These are phyloP conservation scores for Leptoxyphium fumago DNA, from an alignment of 2,329 filamentous ascomycete genomes.

Conservation along the genomic window DNA sequence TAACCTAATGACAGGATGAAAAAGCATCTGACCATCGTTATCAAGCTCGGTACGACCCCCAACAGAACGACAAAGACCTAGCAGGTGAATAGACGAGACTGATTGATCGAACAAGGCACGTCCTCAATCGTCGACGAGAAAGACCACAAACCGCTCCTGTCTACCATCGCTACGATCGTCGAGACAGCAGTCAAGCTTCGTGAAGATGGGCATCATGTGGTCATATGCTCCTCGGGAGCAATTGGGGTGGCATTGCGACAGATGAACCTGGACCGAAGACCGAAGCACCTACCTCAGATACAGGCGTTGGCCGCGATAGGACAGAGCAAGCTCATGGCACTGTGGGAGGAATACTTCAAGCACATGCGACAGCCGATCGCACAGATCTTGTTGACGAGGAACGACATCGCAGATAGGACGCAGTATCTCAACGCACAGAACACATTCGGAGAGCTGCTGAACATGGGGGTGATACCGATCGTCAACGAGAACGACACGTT, in stretches of 20 bases:
- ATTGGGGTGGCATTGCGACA: slow-evolving; percentile 84
- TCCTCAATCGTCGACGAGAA: slow-evolving; percentile 98
- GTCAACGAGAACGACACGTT: slow-evolving; percentile 98
- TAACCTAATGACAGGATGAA: slow-evolving; percentile 37
- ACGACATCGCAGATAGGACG: slow-evolving; percentile 90
- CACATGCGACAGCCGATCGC: slow-evolving; percentile 83
- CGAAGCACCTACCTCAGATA: slow-evolving; percentile 77
- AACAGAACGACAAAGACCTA: slow-evolving; percentile 2
- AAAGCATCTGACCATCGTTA: slow-evolving; percentile 63
- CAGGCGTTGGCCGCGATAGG: slow-evolving; percentile 94
- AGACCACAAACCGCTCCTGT: slow-evolving; percentile 83
- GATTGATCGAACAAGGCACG: slow-evolving; percentile 48
- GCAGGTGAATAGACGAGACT: slow-evolving; percentile 13
- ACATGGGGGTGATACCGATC: slow-evolving; percentile 94
- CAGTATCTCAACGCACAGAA: slow-evolving; percentile 96
- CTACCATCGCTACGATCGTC: slow-evolving; percentile 81
- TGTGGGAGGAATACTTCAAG: slow-evolving; percentile 87
- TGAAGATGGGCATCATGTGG: slow-evolving; percentile 82
- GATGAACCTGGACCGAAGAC: slow-evolving; percentile 76
- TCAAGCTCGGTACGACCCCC: slow-evolving; percentile 58
- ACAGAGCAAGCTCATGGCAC: slow-evolving; percentile 83
- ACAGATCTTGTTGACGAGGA: slow-evolving; percentile 85
- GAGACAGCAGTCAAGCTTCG: slow-evolving; percentile 79
- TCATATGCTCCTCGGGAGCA: slow-evolving; percentile 93
- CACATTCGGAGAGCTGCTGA: slow-evolving; percentile 74